Conservation (phyloP, 2,329 filamentous ascomycete species). For the Drechslerella stenobrocha region DNA sequence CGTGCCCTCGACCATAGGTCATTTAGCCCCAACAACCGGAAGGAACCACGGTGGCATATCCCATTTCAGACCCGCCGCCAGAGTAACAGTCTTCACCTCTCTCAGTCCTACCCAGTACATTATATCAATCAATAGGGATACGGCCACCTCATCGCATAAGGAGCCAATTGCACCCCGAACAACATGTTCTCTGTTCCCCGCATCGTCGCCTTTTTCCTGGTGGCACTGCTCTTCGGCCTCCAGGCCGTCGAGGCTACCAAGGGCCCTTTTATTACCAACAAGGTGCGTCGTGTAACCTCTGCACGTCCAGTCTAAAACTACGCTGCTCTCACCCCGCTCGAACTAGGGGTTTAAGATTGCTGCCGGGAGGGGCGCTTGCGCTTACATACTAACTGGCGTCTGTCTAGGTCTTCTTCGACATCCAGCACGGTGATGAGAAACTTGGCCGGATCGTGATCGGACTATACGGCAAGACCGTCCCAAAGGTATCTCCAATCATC, state of each 20-base stretch:
- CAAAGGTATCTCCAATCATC: slow-evolving; percentile 60
- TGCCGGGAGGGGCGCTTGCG: slow-evolving; percentile 5
- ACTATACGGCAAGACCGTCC: slow-evolving; percentile 84
- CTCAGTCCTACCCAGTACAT: too few relatives aligned
- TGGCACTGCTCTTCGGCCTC: slow-evolving; percentile 74
- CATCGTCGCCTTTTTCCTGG: slow-evolving; percentile 72
- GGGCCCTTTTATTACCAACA: slow-evolving; percentile 93
- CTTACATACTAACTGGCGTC: not conserved
- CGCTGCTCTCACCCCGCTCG: not conserved
- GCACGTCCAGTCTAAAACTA: slow-evolving; percentile 2
- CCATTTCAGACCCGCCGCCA: too few relatives aligned
- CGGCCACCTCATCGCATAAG: too few relatives aligned
- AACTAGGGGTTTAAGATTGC: slow-evolving; percentile 1
- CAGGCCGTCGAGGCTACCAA: slow-evolving; percentile 75
- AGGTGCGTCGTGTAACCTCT: slow-evolving; percentile 61
- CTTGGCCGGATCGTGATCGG: slow-evolving; percentile 77
- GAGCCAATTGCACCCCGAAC: not conserved
- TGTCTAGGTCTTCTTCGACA: slow-evolving; percentile 73
- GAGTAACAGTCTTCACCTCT: too few relatives aligned
- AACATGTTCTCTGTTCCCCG: slow-evolving; percentile 76
- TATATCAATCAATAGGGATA: too few relatives aligned
- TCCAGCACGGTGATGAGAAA: slow-evolving; percentile 72
- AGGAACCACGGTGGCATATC: too few relatives aligned
- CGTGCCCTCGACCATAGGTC: too few relatives aligned
- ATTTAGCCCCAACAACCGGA: too few relatives aligned